Evolutionary conservation across 805 yeast species (phyloP).

Genomic region (Pichia phayaonensis): DNA sequence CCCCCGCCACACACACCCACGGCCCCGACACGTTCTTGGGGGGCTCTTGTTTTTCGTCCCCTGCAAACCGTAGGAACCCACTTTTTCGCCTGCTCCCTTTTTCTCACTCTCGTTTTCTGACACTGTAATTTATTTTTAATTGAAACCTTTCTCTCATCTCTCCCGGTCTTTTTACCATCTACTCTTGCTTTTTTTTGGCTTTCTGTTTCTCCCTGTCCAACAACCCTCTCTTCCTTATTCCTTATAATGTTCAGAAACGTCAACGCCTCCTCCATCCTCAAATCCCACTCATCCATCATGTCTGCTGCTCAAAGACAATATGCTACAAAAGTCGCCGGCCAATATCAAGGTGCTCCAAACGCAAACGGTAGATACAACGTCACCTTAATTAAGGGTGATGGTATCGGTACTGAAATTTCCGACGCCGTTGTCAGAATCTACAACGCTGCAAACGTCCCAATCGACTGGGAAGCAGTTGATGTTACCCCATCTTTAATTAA

Average conservation of each 20-base stretch:
- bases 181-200: not conserved
- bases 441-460: conserved; percentile 90
- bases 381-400: conserved; percentile 97
- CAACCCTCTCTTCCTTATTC: not conserved
- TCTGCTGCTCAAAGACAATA: conserved; percentile 20
- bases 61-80: too few relatives aligned
- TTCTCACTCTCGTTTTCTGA: too few relatives aligned
- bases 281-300: conserved; percentile 5
- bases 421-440: conserved; percentile 89
- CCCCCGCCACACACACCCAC: too few relatives aligned
- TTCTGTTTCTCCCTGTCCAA: not conserved
- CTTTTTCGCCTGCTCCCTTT: not conserved
- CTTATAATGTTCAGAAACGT: conserved; percentile 5
- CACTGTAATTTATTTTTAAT: not conserved
- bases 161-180: not conserved
- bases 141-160: not conserved
- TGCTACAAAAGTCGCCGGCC: conserved; percentile 45
- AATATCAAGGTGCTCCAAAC: conserved; percentile 56
- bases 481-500: conserved; percentile 89
- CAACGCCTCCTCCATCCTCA: not conserved
- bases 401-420: conserved; percentile 95
- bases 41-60: too few relatives aligned
- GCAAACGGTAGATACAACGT: conserved; percentile 85
- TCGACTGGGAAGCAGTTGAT: conserved; percentile 95
- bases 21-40: too few relatives aligned